These are phyloP conservation scores for Ottelia alismoides DNA, from an alignment of 106 monocot genomes.

Conservation along the genomic window DNA sequence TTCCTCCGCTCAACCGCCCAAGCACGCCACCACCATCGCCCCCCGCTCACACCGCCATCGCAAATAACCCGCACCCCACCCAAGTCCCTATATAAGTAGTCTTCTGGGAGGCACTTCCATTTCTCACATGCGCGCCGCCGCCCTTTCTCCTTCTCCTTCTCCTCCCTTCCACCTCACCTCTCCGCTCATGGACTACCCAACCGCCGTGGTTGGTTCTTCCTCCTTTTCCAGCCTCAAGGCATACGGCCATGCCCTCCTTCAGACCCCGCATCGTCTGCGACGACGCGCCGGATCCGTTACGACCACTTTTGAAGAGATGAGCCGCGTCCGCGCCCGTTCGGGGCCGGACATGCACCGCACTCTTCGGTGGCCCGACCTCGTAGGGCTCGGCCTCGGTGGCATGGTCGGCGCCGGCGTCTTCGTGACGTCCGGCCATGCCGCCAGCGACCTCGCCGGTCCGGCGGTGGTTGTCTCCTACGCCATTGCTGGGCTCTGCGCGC, in stretches of 20 bases:
- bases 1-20: no score
- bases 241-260: slow-evolving; percentile 47
- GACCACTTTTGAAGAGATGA: slow-evolving; percentile 72
- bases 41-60: no score
- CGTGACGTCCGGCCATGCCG: slow-evolving; percentile 66
- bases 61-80: no score
- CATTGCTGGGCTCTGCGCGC: slow-evolving; percentile 89
- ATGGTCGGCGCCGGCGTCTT: slow-evolving; percentile 98
- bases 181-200: no score
- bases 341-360: slow-evolving; percentile 51
- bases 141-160: no score
- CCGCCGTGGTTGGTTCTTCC: no score
- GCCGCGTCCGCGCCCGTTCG: slow-evolving; percentile 69
- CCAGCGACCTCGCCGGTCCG: slow-evolving; percentile 53
- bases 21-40: no score
- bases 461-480: slow-evolving; percentile 78
- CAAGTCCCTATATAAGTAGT: no score
- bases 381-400: slow-evolving; percentile 78
- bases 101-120: no score
- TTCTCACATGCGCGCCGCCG: no score
- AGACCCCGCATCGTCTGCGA: slow-evolving; percentile 37
- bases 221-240: slow-evolving; percentile 48
- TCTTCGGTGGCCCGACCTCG: slow-evolving; percentile 70
- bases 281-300: slow-evolving; percentile 46
- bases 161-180: no score